Evolutionary conservation across 1,284 basidiomycete species (phyloP), one percentile per base, ranked within the genome.

Genomic region (Boletus sp.): DNA sequence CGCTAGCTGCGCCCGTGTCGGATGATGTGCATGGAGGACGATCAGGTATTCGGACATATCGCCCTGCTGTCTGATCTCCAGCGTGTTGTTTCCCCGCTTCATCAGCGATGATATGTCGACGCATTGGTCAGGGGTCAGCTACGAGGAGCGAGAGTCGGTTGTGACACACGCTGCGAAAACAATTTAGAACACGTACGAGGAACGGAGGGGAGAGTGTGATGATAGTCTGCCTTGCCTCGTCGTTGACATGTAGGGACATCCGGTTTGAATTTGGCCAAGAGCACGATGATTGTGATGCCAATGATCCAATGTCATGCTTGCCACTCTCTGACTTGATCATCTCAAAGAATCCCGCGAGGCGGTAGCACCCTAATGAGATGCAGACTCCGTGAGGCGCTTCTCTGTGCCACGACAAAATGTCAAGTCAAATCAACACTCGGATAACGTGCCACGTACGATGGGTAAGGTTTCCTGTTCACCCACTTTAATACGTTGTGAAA

Each of bases 21-120:
- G 63, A 30, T 23, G 55, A 45, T 69, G 66, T 3, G 62, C 65
- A 22, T 65, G 58, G 0, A 65, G 10, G 16, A 62, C 50, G 19
- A 67, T 25, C n/a, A 64, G 30, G 27, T 64, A 67, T 13, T 56
- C 54, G 2, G 66, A 68, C 39, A 66, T 12, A 39, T 65, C 66
- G 1, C 50, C 55, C 8, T 37, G 22, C 20, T 68, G 66, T 27
- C 29, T 47, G 20, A 65, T 49, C 33, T 51, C 50, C 2, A 65
- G 25, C 0, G 46, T 49, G 32, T 66, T 68, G 3, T 38, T 17
- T 14, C 66, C 66, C 1, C 5, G 33, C 16, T 26, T 51, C 49
- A 67, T 43, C 19, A 56, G 37, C 14, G 55, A 53, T 0, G 63
- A 65, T 26, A 65, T 32, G 37, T 65, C 66, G n/a, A 65, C 56